Evolutionary conservation across 371 early-diverging fungal species (phyloP), one percentile per base, ranked within the genome.

Genomic region (Capniomyces stellatus): DNA sequence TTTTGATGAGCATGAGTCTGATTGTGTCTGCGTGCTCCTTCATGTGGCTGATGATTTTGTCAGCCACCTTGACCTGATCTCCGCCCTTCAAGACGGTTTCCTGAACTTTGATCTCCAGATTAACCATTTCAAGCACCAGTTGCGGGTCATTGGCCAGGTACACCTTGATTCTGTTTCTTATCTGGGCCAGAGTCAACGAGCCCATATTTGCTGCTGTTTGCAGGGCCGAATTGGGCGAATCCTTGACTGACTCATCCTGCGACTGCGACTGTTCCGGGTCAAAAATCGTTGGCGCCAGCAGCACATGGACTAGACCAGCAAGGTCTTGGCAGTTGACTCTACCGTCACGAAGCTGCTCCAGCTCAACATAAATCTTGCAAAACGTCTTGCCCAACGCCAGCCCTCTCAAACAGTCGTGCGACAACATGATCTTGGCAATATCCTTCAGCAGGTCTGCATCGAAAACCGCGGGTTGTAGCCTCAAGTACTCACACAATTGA

Each of bases 281-380:
- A 51, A 67, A 70, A 30, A 70, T 65, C 0, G 71, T 70, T 3
- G 71, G 71, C 31, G 64, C 68, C 40, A 70, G 39, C 0, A 70
- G 64, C 24, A 70, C 64, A 23, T 70, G 71, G 23, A 70, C 67
- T 19, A 70, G 54, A 0, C 54, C 61, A 41, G 63, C 58, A 19
- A 70, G 58, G 39, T 51, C 50, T 0, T 43, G 25, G 42, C 65
- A 60, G 30, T 54, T 10, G 0, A 59, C 46, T 2, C 42, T 1
- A 19, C 13, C 27, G 19, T 15, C 24, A 40, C 12, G 51, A 49
- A 35, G 31, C 54, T 44, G 48, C 47, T 52, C 30, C 42, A 57
- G 49, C 41, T 49, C 55, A 24, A 67, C 40, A 30, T 61, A 68
- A 18, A 62, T 60, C 52, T 62, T 56, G 56, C 66, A 69, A 29